phyloP scores from a whole-genome alignment of 2,329 filamentous ascomycete genomes.

The Penicillium concentricum region DNA sequence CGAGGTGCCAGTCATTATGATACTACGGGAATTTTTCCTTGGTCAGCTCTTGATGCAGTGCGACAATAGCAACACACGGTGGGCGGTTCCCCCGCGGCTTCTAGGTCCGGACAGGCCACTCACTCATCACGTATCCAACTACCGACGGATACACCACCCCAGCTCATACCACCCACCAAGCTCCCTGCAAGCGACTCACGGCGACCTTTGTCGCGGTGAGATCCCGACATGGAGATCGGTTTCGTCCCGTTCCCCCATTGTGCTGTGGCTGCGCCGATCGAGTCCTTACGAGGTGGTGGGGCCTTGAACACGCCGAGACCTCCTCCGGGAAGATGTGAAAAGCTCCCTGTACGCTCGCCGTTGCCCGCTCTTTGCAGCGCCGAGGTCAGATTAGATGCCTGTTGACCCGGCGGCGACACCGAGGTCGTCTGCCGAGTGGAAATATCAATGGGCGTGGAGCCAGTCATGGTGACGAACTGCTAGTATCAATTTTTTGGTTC shows the following conservation, averaged over 20 bases:
- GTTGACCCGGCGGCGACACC: slow-evolving; percentile 58
- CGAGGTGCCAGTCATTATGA: slow-evolving; percentile 95
- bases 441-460: slow-evolving; percentile 61
- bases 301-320: slow-evolving; percentile 40
- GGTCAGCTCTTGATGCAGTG: slow-evolving; percentile 28
- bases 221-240: slow-evolving; percentile 59
- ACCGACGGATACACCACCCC: slow-evolving; percentile 92
- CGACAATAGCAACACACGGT: slow-evolving; percentile 17
- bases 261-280: slow-evolving; percentile 49
- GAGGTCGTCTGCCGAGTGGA: slow-evolving; percentile 55
- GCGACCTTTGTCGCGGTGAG: slow-evolving; percentile 51
- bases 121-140: slow-evolving; percentile 99
- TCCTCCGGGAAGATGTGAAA: slow-evolving; percentile 45
- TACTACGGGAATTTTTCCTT: slow-evolving; percentile 54
- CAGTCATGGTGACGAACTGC: slow-evolving; percentile 48
- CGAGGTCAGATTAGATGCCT: slow-evolving; percentile 63
- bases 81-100: slow-evolving; percentile 3
- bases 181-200: slow-evolving; percentile 62
- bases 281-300: slow-evolving; percentile 53
- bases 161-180: slow-evolving; percentile 80
- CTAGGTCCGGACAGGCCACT: slow-evolving; percentile 47
- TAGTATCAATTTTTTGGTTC: slow-evolving; percentile 18
- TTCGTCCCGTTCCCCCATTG: slow-evolving; percentile 59
- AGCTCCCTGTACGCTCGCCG: slow-evolving; percentile 42
- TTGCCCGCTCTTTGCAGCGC: slow-evolving; percentile 55